Percentiles rank a stretch among this genome's conserved stretches.
phyloP scores from a whole-genome alignment of 2,329 filamentous ascomycete species.

The Grosmannia huntii region DNA sequence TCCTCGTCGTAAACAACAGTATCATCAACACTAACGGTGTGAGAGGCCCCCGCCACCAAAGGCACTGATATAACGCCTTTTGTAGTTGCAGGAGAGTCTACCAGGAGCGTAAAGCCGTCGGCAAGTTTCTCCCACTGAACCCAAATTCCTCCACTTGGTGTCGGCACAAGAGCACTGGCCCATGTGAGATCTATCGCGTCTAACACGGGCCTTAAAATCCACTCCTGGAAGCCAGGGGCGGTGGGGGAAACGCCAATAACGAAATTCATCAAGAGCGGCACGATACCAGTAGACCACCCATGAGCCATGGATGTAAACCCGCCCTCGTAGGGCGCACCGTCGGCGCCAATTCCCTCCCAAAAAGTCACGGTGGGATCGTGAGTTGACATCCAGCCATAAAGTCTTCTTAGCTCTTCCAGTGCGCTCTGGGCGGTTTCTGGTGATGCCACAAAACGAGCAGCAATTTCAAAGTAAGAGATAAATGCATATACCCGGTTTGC shows the following conservation, averaged over 20 bases:
- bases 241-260: conserved; percentile 33
- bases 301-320: conserved; percentile 36
- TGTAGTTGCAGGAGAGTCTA: conserved; percentile 19
- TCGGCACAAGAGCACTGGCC: conserved; percentile 30
- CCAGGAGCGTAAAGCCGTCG: conserved; percentile 15
- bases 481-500: conserved; percentile 36
- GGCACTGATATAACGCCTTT: conserved; percentile 17
- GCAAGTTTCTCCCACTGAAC: conserved; percentile 23
- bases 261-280: conserved; percentile 31
- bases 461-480: conserved; percentile 38
- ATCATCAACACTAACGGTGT: conserved; percentile 12
- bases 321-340: conserved; percentile 29
- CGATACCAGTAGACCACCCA: conserved; percentile 38
- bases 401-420: conserved; percentile 30
- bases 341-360: conserved; percentile 37
- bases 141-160: conserved; percentile 24
- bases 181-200: conserved; percentile 24
- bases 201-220: conserved; percentile 24
- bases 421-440: conserved; percentile 5
- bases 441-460: conserved; percentile 28
- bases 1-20: conserved; percentile 7
- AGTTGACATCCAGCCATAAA: conserved; percentile 36
- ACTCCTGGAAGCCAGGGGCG: conserved; percentile 29
- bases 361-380: conserved; percentile 33
- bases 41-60: conserved; percentile 1